phyloP scores from a whole-genome alignment of 306 rosid species.

The Astragalus glycyphyllos region DNA sequence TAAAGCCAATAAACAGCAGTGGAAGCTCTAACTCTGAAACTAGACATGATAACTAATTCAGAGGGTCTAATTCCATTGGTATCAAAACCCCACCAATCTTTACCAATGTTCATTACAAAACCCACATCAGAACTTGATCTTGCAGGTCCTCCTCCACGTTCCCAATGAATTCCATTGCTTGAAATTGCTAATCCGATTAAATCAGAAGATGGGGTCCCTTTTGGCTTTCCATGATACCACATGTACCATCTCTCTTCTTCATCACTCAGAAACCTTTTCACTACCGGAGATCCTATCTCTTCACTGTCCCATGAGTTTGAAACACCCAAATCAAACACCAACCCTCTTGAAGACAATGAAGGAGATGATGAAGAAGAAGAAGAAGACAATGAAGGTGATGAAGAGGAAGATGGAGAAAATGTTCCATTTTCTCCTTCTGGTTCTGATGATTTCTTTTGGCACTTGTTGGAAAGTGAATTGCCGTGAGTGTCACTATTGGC shows the following conservation, averaged over 20 bases:
- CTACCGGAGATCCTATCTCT: constrained; percentile 76
- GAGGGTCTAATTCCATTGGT: constrained; percentile 71
- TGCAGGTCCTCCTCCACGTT: constrained; percentile 64
- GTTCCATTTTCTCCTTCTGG: constrained; percentile 36
- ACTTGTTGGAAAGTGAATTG: constrained; percentile 39
- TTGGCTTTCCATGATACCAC: constrained; percentile 78
- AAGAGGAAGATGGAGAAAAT: constrained; percentile 43
- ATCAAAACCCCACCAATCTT: constrained; percentile 87
- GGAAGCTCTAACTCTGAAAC: constrained; percentile 62
- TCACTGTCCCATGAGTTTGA: constrained; percentile 66
- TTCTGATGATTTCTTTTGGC: constrained; percentile 22
- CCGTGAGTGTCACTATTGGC: constrained; percentile 49
- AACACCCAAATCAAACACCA: constrained; percentile 69
- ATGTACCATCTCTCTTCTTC: constrained; percentile 88
- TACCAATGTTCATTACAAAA: constrained; percentile 60
- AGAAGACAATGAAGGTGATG: constrained; percentile 8
- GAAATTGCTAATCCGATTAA: constrained; percentile 76
- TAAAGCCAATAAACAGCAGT: constrained; percentile 82
- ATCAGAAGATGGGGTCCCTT: constrained; percentile 52
- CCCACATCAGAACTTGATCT: constrained; percentile 66
- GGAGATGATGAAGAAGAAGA: neutral
- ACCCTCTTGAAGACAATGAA: constrained; percentile 54
- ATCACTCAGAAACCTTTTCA: constrained; percentile 75
- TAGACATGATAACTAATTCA: constrained; percentile 78
- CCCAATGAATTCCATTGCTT: constrained; percentile 89